A percentile compares a stretch with the other conserved stretches of the same genome.
Conservation (phyloP, 371 early-diverging fungal genomes). For the Chytridiales sp. region DNA sequence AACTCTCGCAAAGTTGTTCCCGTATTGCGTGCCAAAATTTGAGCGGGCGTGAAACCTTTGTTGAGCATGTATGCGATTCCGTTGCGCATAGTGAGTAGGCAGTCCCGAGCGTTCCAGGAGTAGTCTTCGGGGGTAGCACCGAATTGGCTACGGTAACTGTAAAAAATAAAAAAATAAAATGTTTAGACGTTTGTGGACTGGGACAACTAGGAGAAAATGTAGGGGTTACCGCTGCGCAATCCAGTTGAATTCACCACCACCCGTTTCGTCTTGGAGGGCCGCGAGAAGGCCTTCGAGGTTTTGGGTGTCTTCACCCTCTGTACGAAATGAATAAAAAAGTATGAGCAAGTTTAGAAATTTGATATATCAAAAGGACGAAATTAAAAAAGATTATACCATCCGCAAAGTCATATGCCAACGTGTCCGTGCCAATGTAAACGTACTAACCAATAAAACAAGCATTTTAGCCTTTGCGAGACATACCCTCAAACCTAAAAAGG, state of each 20-base stretch:
- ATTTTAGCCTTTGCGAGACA: too few relatives aligned
- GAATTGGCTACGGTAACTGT: not conserved
- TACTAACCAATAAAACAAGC: not conserved
- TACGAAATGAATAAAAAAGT: too few relatives aligned
- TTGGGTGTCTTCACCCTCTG: not conserved
- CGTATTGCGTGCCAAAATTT: not conserved
- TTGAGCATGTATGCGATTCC: not conserved
- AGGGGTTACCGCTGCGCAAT: not conserved
- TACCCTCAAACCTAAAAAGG: too few relatives aligned
- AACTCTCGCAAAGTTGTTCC: not conserved
- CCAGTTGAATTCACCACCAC: constrained; percentile 1
- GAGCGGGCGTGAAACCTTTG: not conserved
- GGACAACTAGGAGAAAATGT: not conserved
- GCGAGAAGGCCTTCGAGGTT: constrained; percentile 5
- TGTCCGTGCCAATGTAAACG: constrained; percentile 12
- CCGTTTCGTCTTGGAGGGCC: not conserved
- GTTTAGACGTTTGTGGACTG: not conserved
- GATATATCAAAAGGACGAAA: too few relatives aligned
- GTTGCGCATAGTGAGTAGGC: constrained; percentile 8
- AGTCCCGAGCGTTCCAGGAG: constrained; percentile 5
- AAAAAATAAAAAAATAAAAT: too few relatives aligned
- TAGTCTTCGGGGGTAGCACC: not conserved
- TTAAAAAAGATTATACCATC: too few relatives aligned
- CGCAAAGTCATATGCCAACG: not conserved
- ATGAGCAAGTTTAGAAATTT: too few relatives aligned